Percentiles rank a stretch among this genome's conserved stretches.
Evolutionary conservation across 208 protist species (phyloP).

Genomic region (Trypanosoma platydactyli): DNA sequence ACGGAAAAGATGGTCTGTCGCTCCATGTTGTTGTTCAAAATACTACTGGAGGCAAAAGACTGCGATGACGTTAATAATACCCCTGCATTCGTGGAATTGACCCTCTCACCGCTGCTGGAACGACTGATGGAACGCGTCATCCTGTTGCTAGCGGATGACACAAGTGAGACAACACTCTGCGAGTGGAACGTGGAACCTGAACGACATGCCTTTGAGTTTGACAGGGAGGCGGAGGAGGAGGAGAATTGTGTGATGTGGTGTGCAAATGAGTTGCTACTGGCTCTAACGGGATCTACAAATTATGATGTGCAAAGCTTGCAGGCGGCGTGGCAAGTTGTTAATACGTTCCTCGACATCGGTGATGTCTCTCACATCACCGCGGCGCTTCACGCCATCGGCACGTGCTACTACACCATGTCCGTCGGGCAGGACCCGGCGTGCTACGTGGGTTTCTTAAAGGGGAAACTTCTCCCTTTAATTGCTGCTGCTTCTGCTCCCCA

Average conservation of each 20-base stretch:
- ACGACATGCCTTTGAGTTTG: slow-evolving; percentile 44
- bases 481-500: slow-evolving; percentile 9
- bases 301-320: slow-evolving; percentile 29
- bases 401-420: slow-evolving; percentile 85
- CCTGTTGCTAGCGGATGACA: slow-evolving; percentile 59
- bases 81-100: slow-evolving; percentile 25
- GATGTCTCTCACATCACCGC: slow-evolving; percentile 47
- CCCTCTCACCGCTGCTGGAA: slow-evolving; percentile 22
- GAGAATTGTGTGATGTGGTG: slow-evolving; percentile 28
- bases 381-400: slow-evolving; percentile 80
- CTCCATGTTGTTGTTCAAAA: slow-evolving; percentile 46
- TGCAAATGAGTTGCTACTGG: slow-evolving; percentile 75
- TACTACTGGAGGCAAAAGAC: slow-evolving; percentile 48
- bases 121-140: slow-evolving; percentile 46
- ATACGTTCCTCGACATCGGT: slow-evolving; percentile 46
- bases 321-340: slow-evolving; percentile 53
- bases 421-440: slow-evolving; percentile 24
- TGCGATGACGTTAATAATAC: slow-evolving; percentile 40
- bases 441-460: slow-evolving; percentile 61
- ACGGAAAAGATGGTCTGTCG: slow-evolving; percentile 71
- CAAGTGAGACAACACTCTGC: slow-evolving; percentile 21
- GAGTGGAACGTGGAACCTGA: slow-evolving; percentile 61
- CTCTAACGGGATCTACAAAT: slow-evolving; percentile 60
- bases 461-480: slow-evolving; percentile 66
- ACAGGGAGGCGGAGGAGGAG: slow-evolving; percentile 62